phyloP scores from a whole-genome alignment of 495 filamentous ascomycete genomes.

The Aspergillus asperescens region DNA sequence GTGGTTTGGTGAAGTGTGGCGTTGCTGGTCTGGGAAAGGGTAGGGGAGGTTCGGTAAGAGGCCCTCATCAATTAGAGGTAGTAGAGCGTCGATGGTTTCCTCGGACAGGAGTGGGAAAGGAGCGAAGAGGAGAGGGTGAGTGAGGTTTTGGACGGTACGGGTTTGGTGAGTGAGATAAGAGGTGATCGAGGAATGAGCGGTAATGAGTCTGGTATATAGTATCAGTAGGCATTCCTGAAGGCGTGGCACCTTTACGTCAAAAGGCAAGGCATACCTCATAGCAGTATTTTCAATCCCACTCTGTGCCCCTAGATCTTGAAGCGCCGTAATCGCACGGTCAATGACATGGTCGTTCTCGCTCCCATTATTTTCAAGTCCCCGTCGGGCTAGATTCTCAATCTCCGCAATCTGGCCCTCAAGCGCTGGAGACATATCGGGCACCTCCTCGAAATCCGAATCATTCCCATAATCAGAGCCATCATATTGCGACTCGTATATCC shows the following conservation, averaged over 20 bases:
- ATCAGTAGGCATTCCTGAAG: constrained; percentile 17
- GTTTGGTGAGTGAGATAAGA: constrained; percentile 83
- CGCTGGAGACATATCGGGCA: constrained; percentile 62
- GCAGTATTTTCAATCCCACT: constrained; percentile 73
- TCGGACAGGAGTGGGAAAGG: constrained; percentile 52
- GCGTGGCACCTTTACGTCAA: not conserved
- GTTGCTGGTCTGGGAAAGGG: constrained; percentile 47
- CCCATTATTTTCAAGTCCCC: constrained; percentile 68
- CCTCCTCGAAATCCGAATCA: constrained; percentile 67
- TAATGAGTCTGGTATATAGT: constrained; percentile 60
- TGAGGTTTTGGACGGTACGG: constrained; percentile 71
- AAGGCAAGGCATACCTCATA: constrained; percentile 52
- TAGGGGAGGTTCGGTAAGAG: constrained; percentile 45
- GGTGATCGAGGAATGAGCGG: constrained; percentile 78
- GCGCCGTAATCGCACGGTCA: constrained; percentile 61
- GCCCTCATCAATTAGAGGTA: constrained; percentile 58
- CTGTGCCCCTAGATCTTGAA: constrained; percentile 78
- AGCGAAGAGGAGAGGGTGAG: constrained; percentile 58
- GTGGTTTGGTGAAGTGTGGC: constrained; percentile 43
- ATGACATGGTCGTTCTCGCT: constrained; percentile 64
- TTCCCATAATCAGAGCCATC: constrained; percentile 56
- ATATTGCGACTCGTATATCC: constrained; percentile 47
- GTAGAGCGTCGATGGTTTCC: constrained; percentile 60
- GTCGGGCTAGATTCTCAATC: constrained; percentile 66
- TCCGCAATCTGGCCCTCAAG: constrained; percentile 71